Evolutionary conservation across 2,329 filamentous ascomycete species (phyloP), one percentile per base, ranked within the genome.

Genomic region (Teratosphaeria nubilosa): DNA sequence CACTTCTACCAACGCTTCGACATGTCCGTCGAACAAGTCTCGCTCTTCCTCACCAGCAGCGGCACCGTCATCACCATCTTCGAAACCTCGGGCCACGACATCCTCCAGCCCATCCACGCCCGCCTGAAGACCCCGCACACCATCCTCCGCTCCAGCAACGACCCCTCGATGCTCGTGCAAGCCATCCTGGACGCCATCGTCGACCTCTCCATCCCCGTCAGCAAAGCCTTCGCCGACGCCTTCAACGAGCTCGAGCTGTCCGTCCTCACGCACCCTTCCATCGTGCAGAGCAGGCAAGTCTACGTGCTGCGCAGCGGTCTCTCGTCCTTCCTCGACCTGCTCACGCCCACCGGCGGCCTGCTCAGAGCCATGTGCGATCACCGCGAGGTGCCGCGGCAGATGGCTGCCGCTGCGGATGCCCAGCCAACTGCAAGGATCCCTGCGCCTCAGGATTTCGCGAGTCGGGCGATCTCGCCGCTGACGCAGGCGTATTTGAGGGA

Each of bases 51-150:
- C 16, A 91, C 87, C 1, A 81, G 84, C 13, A 90, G 96, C 73
- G 95, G 95, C 68, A 92, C 87, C 0, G 86, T 96, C 56, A 91
- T 95, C 24, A 92, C 89, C 16, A 95, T 96, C 73, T 96, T 96
- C 65, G 91, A 96, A 74, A 82, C 86, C 50, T 95, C 90, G 0
- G 91, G 90, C 2, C 82, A 86, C 51, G 91, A 95, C 63, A 83
- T 96, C 1, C 89, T 95, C 71, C 78, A 80, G 2, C 91, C 91
- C 0, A 96, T 96, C 41, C 78, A 95, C 30, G 80, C 81, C 37
- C 88, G 91, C 22, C 78, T 96, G 0, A 80, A 78, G 54, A 88
- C 86, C 0, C 79, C 83, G 0, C 89, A 92, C 61, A 96, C 91
- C 0, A 89, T 94, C 53, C 76, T 96, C 9, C 85, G 91, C 30